phyloP scores from a whole-genome alignment of 192 early-diverging fungal genomes.

The Funneliformis mosseae region DNA sequence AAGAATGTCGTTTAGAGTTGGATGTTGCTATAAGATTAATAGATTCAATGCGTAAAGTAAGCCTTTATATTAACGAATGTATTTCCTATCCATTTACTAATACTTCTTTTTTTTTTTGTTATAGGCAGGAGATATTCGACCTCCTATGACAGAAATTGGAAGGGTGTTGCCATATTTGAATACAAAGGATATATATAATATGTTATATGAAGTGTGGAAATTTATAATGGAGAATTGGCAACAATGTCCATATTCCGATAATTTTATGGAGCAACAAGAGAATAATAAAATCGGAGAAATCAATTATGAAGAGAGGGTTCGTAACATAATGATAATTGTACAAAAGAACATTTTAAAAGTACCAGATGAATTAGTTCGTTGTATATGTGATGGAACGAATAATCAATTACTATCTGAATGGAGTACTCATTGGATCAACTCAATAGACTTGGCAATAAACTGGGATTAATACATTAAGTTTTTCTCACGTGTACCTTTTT shows the following conservation, averaged over 20 bases:
- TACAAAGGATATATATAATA: conserved; percentile 12
- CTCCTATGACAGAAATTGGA: not conserved
- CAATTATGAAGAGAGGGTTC: not conserved
- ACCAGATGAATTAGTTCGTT: not conserved
- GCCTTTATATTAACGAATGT: not conserved
- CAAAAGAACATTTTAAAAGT: conserved; percentile 19
- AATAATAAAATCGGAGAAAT: not conserved
- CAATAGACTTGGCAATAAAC: not conserved
- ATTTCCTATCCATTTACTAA: not conserved
- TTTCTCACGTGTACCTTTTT: no score
- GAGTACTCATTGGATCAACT: not conserved
- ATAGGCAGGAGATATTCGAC: conserved; percentile 2
- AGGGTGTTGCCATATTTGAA: not conserved
- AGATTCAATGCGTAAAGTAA: conserved; percentile 6
- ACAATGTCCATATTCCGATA: conserved; percentile 23
- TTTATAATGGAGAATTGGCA: conserved; percentile 27
- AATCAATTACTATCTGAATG: not conserved
- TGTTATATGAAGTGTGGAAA: conserved; percentile 25
- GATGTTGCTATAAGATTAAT: not conserved
- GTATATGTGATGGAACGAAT: not conserved
- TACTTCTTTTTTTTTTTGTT: not conserved
- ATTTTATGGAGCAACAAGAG: not conserved
- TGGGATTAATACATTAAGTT: not conserved
- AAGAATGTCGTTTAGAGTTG: conserved; percentile 1
- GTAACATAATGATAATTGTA: not conserved